Percentiles rank a stretch among this genome's conserved stretches.
phyloP scores from a whole-genome alignment of 1,139 yeast genomes.

The Debaryomycetaceae sp. region DNA sequence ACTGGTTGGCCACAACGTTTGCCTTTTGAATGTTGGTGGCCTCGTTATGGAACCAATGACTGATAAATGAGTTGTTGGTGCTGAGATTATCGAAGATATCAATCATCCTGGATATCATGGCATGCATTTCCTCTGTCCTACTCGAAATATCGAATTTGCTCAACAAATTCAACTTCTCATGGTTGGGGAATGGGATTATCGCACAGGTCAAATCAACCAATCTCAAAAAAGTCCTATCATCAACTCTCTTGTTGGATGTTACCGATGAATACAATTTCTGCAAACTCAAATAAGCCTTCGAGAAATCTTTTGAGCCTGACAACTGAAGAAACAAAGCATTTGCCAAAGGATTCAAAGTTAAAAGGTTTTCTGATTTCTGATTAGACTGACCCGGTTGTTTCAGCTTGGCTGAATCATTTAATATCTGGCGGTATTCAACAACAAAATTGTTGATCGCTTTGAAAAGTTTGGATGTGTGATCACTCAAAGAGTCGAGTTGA shows the following conservation, averaged over 20 bases:
- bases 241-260: slow-evolving; percentile 17
- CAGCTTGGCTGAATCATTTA: slow-evolving; percentile 9
- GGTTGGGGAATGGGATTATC: slow-evolving; percentile 54
- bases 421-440: slow-evolving; percentile 33
- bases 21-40: slow-evolving; percentile 54
- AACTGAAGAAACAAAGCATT: slow-evolving; percentile 55
- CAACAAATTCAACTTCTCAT: slow-evolving; percentile 44
- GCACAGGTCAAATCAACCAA: slow-evolving; percentile 56
- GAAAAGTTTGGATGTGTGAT: slow-evolving; percentile 28
- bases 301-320: slow-evolving; percentile 44
- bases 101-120: slow-evolving; percentile 31
- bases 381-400: slow-evolving; percentile 6
- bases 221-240: slow-evolving; percentile 33
- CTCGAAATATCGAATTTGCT: slow-evolving; percentile 27
- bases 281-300: slow-evolving; percentile 38
- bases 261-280: slow-evolving; percentile 29
- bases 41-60: slow-evolving; percentile 47
- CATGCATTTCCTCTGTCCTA: slow-evolving; percentile 30
- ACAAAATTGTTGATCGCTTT: slow-evolving; percentile 41
- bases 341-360: slow-evolving; percentile 60
- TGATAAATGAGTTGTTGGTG: slow-evolving; percentile 32
- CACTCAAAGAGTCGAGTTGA: slow-evolving; percentile 23
- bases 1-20: slow-evolving; percentile 56
- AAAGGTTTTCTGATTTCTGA: slow-evolving; percentile 25
- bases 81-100: slow-evolving; percentile 32